Conservation (phyloP, 2,329 filamentous ascomycete species). For the Hansfordia pulvinata region DNA sequence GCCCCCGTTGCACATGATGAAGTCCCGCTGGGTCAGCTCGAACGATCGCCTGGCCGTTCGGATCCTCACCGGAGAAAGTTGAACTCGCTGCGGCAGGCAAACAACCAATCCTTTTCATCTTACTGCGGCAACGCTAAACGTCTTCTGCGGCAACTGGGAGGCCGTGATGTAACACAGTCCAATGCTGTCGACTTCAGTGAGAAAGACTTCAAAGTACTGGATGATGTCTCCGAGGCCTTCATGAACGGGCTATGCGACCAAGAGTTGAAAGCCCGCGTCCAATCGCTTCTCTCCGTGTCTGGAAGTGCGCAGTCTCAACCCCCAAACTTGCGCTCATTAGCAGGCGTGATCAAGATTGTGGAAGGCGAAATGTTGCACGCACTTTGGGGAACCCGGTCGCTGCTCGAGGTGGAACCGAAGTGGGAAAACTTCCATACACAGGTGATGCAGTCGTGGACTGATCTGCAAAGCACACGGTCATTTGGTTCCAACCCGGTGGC, state of each 20-base stretch:
- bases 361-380: conserved; percentile 42
- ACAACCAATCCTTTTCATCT: conserved; percentile 24
- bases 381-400: conserved; percentile 23
- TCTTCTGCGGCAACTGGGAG: conserved; percentile 31
- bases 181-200: conserved; percentile 27
- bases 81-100: conserved; percentile 24
- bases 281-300: conserved; percentile 31
- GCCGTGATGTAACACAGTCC: conserved; percentile 34
- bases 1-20: too few relatives aligned
- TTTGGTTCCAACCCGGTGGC: conserved; percentile 31
- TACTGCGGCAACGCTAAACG: conserved; percentile 37
- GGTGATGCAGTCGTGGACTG: conserved; percentile 29
- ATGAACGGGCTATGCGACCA: conserved; percentile 36
- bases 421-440: conserved; percentile 21
- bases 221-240: conserved; percentile 38
- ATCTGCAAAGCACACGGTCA: conserved; percentile 22
- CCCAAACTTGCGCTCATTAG: conserved; percentile 30
- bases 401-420: conserved; percentile 19
- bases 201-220: conserved; percentile 33
- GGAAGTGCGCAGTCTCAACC: conserved; percentile 14
- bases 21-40: too few relatives aligned
- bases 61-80: conserved; percentile 8
- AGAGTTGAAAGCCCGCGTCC: conserved; percentile 28
- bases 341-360: conserved; percentile 36
- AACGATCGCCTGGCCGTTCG: neutral